These are phyloP conservation scores for Diaporthe nobilis DNA, from an alignment of 2,329 filamentous ascomycete genomes.

Conservation along the genomic window DNA sequence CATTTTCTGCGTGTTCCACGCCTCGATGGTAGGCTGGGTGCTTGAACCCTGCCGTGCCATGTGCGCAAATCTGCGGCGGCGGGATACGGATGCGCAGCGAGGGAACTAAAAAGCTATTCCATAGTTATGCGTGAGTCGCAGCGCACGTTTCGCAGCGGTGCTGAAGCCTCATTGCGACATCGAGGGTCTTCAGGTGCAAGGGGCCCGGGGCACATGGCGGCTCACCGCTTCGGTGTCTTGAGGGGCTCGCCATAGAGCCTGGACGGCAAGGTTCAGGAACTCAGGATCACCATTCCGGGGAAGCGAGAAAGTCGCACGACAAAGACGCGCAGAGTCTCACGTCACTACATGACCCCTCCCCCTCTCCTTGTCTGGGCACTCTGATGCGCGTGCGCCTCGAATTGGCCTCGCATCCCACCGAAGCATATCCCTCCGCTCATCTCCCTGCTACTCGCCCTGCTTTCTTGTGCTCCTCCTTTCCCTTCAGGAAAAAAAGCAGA, in stretches of 20 bases:
- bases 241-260: constrained; percentile 12
- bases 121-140: constrained; percentile 26
- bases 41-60: constrained; percentile 42
- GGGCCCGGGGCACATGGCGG: not conserved
- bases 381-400: constrained; percentile 5
- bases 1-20: constrained; percentile 43
- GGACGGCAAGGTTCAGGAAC: constrained; percentile 28
- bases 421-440: constrained; percentile 17
- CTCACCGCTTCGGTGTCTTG: constrained; percentile 28
- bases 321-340: constrained; percentile 33
- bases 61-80: constrained; percentile 42
- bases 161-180: constrained; percentile 31
- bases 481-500: not conserved
- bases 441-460: constrained; percentile 21
- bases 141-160: constrained; percentile 32
- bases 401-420: not conserved
- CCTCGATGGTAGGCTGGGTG: constrained; percentile 33
- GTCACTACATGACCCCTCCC: constrained; percentile 29
- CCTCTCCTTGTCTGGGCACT: constrained; percentile 2
- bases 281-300: constrained; percentile 34
- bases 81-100: constrained; percentile 5
- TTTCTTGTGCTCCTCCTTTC: not conserved
- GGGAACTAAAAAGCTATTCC: constrained; percentile 13
- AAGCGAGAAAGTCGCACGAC: constrained; percentile 24
- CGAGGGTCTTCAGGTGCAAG: constrained; percentile 28